phyloP scores from a whole-genome alignment of 345 rosid genomes.

The Eucalyptus tenuipes region DNA sequence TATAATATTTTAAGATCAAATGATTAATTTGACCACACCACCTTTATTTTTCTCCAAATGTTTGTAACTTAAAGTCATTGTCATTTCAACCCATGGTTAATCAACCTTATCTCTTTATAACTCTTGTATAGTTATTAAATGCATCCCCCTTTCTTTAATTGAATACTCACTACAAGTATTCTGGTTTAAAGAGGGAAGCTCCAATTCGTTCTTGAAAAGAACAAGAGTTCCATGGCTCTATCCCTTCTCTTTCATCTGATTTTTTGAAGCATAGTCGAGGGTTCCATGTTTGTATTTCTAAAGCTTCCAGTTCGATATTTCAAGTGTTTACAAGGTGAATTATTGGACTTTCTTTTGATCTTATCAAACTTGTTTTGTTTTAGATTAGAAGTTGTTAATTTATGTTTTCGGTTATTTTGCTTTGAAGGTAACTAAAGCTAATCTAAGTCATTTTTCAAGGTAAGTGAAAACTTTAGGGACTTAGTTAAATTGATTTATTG shows the following conservation, averaged over 20 bases:
- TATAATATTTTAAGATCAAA: neutral
- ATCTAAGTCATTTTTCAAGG: too few relatives aligned
- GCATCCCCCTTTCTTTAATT: neutral
- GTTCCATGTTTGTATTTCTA: neutral
- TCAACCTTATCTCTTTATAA: neutral
- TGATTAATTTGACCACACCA: too few relatives aligned
- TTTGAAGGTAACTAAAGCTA: neutral
- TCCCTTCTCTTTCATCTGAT: neutral
- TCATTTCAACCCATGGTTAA: too few relatives aligned
- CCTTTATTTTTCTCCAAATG: too few relatives aligned
- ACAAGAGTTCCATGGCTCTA: neutral
- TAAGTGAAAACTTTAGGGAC: too few relatives aligned
- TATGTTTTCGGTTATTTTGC: neutral
- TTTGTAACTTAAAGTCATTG: too few relatives aligned
- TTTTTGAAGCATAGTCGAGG: neutral
- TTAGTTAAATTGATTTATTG: too few relatives aligned
- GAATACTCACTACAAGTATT: neutral
- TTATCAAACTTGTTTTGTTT: neutral
- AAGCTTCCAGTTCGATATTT: neutral
- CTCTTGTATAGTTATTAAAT: neutral
- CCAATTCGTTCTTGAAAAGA: neutral
- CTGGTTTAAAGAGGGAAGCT: neutral
- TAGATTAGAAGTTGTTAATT: neutral
- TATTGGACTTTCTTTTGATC: neutral
- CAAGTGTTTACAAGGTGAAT: neutral